Evolutionary conservation across 768 basidiomycete species (phyloP), one percentile per base, ranked within the genome.

Genomic region (Paxillus rubicundulus): DNA sequence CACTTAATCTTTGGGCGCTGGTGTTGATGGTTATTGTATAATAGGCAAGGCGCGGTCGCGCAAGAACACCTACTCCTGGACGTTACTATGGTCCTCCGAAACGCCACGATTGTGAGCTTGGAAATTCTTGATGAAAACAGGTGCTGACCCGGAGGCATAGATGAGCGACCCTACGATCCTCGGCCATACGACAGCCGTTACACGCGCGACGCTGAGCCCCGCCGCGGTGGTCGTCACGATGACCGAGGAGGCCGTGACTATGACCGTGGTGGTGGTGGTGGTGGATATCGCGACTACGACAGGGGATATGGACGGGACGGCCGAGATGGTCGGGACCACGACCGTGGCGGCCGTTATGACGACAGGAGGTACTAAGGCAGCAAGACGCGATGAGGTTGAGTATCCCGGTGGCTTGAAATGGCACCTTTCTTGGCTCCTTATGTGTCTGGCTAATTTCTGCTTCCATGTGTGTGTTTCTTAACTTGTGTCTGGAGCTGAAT

Each of bases 71-170:
- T 3, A 99, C 96, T 6, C 96, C 96, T 3, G 96, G 96, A 24
- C 76, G 88, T 48, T 99, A 99, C 80, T 92, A 90, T 56, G 95
- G 93, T 0, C 92, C 93, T 43, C 91, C 93, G 40, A 93, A 95
- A 74, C 80, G 89, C 36, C 72, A 75, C 53, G 85, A 87, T 55
- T 69, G 86, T 86, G 61, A 53, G 80, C 70, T 28, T 45, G 14
- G n/a, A 21, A 18, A 53, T 21, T 50, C 9, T 10, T 34, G 7
- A 38, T 34, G 10, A 16, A 30, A 5, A n/a, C 13, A 13, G 17
- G 5, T 28, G 12, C 41, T 61, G 12, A 56, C 21, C 34, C 45
- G 27, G 18, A 21, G 44, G 46, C 28, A 61, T 64, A 85, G 92
- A 81, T 57, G 90, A 93, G 65, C 82, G 92, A 30, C 91, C 84